These are phyloP conservation scores for Pholiota conissans DNA, from an alignment of 768 basidiomycete genomes.

Conservation along the genomic window DNA sequence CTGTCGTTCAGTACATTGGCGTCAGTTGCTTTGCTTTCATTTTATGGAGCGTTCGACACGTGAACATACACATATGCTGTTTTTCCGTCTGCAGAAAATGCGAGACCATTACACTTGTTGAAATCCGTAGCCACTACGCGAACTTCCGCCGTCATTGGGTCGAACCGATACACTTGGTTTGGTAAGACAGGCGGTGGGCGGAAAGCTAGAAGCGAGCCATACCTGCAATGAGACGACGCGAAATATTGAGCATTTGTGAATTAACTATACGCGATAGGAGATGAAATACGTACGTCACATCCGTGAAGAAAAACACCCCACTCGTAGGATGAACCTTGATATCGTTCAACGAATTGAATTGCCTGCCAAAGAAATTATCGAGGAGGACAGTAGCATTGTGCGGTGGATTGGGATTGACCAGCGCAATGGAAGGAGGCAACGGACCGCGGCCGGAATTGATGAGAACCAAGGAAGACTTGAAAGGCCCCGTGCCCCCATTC, in stretches of 20 bases:
- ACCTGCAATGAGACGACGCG: conserved; percentile 37
- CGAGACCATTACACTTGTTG: conserved; percentile 71
- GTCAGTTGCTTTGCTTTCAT: background rate
- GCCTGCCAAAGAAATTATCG: conserved; percentile 78
- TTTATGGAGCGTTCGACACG: background rate
- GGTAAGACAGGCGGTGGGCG: conserved; percentile 66
- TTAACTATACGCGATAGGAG: background rate
- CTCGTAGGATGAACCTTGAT: conserved; percentile 67
- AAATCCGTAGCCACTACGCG: conserved; percentile 80
- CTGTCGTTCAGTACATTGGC: conserved; percentile 13
- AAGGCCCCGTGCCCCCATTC: conserved; percentile 68
- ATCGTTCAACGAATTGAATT: conserved; percentile 84
- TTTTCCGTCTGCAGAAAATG: conserved; percentile 64
- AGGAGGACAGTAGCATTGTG: conserved; percentile 68
- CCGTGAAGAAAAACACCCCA: conserved; percentile 75
- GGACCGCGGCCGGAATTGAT: conserved; percentile 66
- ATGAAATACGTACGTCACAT: conserved; percentile 50
- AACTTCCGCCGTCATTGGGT: conserved; percentile 62
- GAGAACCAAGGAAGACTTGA: conserved; percentile 56
- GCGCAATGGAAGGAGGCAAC: conserved; percentile 59
- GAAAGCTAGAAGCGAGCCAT: conserved; percentile 66
- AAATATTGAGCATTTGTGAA: background rate
- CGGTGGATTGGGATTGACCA: conserved; percentile 64
- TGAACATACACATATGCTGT: conserved; percentile 59
- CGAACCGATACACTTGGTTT: conserved; percentile 77